Percentiles rank a stretch among this genome's conserved stretches.
Evolutionary conservation across 768 basidiomycete genomes (phyloP).

Genomic region (Lactifluus echinatus): DNA sequence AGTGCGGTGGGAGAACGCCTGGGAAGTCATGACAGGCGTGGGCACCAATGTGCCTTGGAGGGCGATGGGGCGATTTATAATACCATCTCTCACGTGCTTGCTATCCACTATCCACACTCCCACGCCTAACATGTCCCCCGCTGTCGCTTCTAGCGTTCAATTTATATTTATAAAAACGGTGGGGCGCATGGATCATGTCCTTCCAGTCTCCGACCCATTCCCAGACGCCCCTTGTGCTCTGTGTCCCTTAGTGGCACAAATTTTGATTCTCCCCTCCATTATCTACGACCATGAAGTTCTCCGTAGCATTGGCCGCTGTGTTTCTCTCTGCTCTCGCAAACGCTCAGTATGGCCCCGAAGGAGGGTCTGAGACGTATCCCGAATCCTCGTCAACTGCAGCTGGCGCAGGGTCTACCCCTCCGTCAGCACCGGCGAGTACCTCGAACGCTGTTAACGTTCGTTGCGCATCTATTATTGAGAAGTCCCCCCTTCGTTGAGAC

Average conservation of each 20-base stretch:
- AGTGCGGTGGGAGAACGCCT: background rate
- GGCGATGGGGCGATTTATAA: too few species aligned
- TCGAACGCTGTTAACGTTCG: constrained; percentile 19
- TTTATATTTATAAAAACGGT: background rate
- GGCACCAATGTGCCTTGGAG: background rate
- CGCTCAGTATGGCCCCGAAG: constrained; percentile 33
- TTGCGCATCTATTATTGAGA: background rate
- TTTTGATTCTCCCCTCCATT: background rate
- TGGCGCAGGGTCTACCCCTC: constrained; percentile 25
- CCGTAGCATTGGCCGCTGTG: constrained; percentile 23
- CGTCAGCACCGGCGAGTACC: constrained; percentile 24
- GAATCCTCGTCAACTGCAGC: background rate
- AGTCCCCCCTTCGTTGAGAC: background rate
- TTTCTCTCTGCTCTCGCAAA: constrained; percentile 29
- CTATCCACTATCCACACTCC: background rate
- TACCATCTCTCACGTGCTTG: background rate
- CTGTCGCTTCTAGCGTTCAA: background rate
- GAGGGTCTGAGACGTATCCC: background rate
- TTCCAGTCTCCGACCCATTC: background rate
- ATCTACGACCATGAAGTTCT: constrained; percentile 28
- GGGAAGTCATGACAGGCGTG: background rate
- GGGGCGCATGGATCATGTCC: background rate
- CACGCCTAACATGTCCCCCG: background rate
- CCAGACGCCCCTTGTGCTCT: background rate
- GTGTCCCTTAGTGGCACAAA: background rate